Evolutionary conservation across 164 flowering plant species (phyloP).

Genomic region (Stephania yunnanensis): DNA sequence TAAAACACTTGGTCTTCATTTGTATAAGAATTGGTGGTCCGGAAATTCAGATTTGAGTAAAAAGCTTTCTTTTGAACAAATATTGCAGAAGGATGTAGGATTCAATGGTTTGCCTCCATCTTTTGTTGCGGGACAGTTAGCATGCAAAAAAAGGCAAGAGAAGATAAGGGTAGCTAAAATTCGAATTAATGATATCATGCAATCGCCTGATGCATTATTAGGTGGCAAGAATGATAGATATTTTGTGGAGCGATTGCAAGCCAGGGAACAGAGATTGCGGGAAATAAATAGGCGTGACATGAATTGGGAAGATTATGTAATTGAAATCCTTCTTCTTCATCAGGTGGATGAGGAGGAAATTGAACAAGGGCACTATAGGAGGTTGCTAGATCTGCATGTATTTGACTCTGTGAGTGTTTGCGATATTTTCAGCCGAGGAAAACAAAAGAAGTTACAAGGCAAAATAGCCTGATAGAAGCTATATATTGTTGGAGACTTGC

Average conservation of each 20-base stretch:
- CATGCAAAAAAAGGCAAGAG: conserved; percentile 42
- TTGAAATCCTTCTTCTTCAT: conserved; percentile 81
- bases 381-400: conserved; percentile 57
- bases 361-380: conserved; percentile 71
- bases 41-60: conserved; percentile 56
- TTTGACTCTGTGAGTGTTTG: conserved; percentile 26
- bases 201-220: conserved; percentile 20
- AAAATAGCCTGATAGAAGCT: background rate
- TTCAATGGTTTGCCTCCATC: conserved; percentile 66
- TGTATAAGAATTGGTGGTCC: conserved; percentile 47
- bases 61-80: conserved; percentile 42
- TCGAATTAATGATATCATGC: conserved; percentile 48
- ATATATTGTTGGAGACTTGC: too few species aligned
- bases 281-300: conserved; percentile 21
- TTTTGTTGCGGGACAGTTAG: conserved; percentile 43
- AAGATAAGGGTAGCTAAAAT: conserved; percentile 69
- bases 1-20: conserved; percentile 16
- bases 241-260: conserved; percentile 10
- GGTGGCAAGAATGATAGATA: conserved; percentile 10
- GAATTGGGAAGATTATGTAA: conserved; percentile 81
- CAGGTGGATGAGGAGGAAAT: conserved; percentile 73
- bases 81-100: conserved; percentile 62
- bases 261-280: conserved; percentile 16
- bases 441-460: background rate
- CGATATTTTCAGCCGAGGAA: conserved; percentile 5